These are phyloP conservation scores for Trichosporon asahii DNA, from an alignment of 1,284 basidiomycete species.

Conservation along the genomic window DNA sequence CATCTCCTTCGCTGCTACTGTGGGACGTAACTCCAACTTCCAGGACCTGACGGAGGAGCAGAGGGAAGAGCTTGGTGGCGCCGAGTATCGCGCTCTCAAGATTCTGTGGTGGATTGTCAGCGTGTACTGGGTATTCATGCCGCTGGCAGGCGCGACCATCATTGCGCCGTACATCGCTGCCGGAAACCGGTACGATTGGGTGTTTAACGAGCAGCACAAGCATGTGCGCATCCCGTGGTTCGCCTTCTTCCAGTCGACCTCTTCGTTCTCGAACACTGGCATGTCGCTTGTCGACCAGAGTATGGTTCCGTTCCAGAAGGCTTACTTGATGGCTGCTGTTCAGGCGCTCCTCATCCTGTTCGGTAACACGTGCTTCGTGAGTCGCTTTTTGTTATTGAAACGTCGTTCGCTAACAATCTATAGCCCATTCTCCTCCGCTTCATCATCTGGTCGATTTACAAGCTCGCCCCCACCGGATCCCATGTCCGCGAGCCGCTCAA, in stretches of 20 bases:
- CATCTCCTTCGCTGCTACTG: conserved; percentile 76
- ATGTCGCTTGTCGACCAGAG: conserved; percentile 83
- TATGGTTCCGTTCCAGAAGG: conserved; percentile 80
- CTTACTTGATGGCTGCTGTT: conserved; percentile 65
- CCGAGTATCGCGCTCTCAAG: conserved; percentile 87
- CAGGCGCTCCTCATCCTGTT: conserved; percentile 69
- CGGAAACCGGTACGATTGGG: conserved; percentile 55
- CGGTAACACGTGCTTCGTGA: conserved; percentile 86
- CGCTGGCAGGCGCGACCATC: conserved; percentile 65
- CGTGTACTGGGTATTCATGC: conserved; percentile 65
- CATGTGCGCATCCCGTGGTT: conserved; percentile 69
- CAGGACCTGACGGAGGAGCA: conserved; percentile 74
- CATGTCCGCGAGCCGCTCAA: conserved; percentile 73
- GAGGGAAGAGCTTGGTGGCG: conserved; percentile 85
- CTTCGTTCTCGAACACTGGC: conserved; percentile 86
- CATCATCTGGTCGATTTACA: conserved; percentile 69
- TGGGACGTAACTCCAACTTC: conserved; percentile 87
- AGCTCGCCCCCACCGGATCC: conserved; percentile 61
- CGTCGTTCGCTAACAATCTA: conserved; percentile 21
- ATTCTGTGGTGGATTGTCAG: conserved; percentile 72
- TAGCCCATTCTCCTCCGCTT: conserved; percentile 70
- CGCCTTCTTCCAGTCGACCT: conserved; percentile 77
- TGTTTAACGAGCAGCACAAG: conserved; percentile 61
- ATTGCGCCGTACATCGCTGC: conserved; percentile 72
- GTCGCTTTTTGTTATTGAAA: conserved; percentile 45